Evolutionary conservation across 129 eudicot genomes (phyloP).

Genomic region (Calendula officinalis): DNA sequence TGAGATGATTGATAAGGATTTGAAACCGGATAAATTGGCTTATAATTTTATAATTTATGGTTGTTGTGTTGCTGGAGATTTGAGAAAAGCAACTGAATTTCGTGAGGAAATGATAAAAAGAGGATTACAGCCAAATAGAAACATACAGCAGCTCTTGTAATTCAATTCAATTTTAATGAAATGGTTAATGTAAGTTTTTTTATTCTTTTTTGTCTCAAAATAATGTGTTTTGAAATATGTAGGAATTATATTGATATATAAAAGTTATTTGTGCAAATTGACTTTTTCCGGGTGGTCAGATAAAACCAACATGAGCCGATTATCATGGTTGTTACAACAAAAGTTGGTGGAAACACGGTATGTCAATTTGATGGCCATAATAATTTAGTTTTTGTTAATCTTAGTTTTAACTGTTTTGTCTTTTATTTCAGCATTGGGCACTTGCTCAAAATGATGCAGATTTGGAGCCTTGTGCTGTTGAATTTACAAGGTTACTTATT

Average conservation of each 20-base stretch:
- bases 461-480: background rate
- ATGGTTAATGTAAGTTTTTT: conserved; percentile 15
- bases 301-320: conserved; percentile 6
- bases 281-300: background rate
- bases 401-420: too few relatives aligned
- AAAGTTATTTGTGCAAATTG: conserved; percentile 13
- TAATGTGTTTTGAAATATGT: conserved; percentile 3
- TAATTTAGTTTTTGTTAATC: too few relatives aligned
- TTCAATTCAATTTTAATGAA: conserved; percentile 6
- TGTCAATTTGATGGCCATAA: too few relatives aligned
- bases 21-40: conserved; percentile 73
- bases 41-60: conserved; percentile 64
- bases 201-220: too few relatives aligned
- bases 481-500: too few relatives aligned
- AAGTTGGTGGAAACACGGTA: too few relatives aligned
- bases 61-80: conserved; percentile 68
- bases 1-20: conserved; percentile 57
- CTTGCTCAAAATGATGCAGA: background rate
- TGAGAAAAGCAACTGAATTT: conserved; percentile 56
- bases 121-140: conserved; percentile 51
- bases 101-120: conserved; percentile 71
- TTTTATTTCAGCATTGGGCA: background rate
- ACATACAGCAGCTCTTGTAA: background rate
- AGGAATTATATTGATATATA: background rate
- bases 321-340: conserved; percentile 1